Evolutionary conservation across 2,329 filamentous ascomycete species (phyloP).

Genomic region (Annulohypoxylon truncatum): DNA sequence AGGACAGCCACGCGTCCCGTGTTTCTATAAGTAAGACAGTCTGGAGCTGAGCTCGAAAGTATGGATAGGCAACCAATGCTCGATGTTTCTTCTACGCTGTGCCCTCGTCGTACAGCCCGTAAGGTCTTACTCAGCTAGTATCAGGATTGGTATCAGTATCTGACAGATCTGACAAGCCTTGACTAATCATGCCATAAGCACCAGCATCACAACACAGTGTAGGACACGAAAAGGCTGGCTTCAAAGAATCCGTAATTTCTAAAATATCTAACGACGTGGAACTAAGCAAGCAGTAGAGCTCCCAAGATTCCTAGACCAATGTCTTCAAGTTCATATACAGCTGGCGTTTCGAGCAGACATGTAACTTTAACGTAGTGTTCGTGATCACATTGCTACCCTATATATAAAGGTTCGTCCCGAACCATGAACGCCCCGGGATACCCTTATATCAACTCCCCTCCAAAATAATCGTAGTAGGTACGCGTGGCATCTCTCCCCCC

Average conservation of each 20-base stretch:
- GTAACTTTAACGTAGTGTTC: constrained; percentile 34
- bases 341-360: constrained; percentile 20
- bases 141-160: neutral
- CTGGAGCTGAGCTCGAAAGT: neutral
- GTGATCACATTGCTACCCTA: constrained; percentile 34
- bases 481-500: neutral
- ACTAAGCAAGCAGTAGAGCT: neutral
- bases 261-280: neutral
- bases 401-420: constrained; percentile 25
- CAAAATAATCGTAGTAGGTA: no score
- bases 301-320: neutral
- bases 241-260: neutral
- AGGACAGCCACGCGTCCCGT: neutral
- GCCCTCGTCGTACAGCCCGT: no score
- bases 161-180: neutral
- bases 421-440: constrained; percentile 15
- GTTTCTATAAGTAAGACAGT: neutral
- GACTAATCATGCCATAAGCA: neutral
- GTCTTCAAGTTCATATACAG: constrained; percentile 14
- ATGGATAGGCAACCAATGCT: neutral
- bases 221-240: neutral
- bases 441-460: neutral
- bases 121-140: neutral
- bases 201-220: neutral
- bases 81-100: neutral